Conservation (phyloP, 768 basidiomycete species). For the Piloderma croceum region DNA sequence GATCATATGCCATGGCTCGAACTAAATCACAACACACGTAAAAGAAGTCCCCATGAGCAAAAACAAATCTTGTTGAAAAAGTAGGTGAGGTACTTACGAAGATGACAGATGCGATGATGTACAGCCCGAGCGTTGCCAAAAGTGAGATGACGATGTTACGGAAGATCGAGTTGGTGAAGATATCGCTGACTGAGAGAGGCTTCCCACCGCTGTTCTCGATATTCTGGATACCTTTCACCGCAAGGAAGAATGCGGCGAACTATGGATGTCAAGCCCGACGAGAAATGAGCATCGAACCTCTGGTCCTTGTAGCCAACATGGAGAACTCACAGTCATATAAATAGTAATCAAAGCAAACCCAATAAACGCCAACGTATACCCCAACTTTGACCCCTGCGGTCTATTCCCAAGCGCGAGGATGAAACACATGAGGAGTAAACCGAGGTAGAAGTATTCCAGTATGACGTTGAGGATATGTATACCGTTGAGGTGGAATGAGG, state of each 20-base stretch:
- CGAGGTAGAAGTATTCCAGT: constrained; percentile 84
- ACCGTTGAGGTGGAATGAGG: constrained; percentile 46
- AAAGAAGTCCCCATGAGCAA: background rate
- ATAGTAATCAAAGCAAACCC: constrained; percentile 88
- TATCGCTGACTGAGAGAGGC: constrained; percentile 44
- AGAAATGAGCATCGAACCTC: too few relatives aligned
- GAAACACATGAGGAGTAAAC: constrained; percentile 82
- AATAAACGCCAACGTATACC: constrained; percentile 78
- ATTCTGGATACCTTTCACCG: constrained; percentile 71
- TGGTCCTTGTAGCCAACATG: too few relatives aligned
- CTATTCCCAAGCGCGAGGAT: constrained; percentile 85
- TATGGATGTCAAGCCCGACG: too few relatives aligned
- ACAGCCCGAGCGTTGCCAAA: constrained; percentile 84
- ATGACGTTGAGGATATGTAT: constrained; percentile 71
- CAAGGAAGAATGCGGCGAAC: constrained; percentile 75
- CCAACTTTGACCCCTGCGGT: constrained; percentile 85
- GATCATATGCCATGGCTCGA: constrained; percentile 98
- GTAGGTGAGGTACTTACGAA: constrained; percentile 71
- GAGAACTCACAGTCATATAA: constrained; percentile 90
- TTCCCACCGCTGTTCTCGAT: constrained; percentile 43
- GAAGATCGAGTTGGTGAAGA: constrained; percentile 79
- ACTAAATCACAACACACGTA: constrained; percentile 36
- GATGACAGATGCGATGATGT: constrained; percentile 74
- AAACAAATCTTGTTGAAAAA: too few relatives aligned
- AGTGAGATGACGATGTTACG: constrained; percentile 83